Conservation (phyloP, 352 stramenopile genomes). For the Phytopythium delawarense region DNA sequence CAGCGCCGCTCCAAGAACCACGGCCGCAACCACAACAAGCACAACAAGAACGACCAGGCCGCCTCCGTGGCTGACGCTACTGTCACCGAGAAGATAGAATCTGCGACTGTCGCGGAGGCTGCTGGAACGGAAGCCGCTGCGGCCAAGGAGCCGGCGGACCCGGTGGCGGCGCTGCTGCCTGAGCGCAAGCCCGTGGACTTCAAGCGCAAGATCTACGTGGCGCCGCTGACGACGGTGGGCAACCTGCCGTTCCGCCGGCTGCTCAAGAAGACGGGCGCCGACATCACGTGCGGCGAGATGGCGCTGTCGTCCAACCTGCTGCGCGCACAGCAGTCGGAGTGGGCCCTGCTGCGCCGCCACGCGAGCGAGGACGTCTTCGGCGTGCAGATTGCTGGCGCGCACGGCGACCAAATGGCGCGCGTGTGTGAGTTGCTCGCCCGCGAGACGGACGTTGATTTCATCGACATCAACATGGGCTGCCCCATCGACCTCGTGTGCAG, state of each 20-base stretch:
- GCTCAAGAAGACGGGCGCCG: constrained; percentile 96
- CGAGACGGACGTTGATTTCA: constrained; percentile 95
- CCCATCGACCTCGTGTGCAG: constrained; percentile 95
- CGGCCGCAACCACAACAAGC: constrained; percentile 27
- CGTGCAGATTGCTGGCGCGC: constrained; percentile 93
- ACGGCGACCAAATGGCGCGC: constrained; percentile 93
- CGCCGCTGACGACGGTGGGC: constrained; percentile 98
- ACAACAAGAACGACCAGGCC: constrained; percentile 10
- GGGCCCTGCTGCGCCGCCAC: constrained; percentile 96
- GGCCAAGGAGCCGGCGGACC: constrained; percentile 14
- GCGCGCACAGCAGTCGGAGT: constrained; percentile 94
- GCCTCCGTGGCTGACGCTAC: constrained; percentile 3
- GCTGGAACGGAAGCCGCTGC: constrained; percentile 1
- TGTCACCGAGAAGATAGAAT: neutral
- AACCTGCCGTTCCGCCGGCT: constrained; percentile 98
- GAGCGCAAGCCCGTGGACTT: constrained; percentile 95
- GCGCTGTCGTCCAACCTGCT: constrained; percentile 94
- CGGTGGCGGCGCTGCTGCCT: constrained; percentile 37
- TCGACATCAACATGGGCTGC: constrained; percentile 99
- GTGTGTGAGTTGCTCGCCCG: constrained; percentile 92
- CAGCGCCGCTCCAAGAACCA: constrained; percentile 55
- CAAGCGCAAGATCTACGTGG: constrained; percentile 98
- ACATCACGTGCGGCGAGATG: constrained; percentile 99
- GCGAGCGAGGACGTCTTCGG: constrained; percentile 97
- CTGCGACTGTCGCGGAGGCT: neutral